A percentile compares a stretch with the other conserved stretches of the same genome.
Evolutionary conservation across 140 eudicot genomes (phyloP).

Genomic region (Ambrosia hybrid): DNA sequence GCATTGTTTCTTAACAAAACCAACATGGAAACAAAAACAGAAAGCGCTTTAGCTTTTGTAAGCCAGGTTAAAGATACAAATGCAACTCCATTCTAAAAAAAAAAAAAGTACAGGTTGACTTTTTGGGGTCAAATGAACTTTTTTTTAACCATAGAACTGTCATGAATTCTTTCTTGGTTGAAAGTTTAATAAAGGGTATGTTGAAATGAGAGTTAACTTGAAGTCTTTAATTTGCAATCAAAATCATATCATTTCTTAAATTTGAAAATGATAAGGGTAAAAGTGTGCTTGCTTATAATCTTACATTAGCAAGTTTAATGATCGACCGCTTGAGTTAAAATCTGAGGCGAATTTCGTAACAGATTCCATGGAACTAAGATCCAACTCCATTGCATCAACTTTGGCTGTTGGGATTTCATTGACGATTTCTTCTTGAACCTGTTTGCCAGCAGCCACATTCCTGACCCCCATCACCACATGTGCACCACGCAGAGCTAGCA

Average conservation of each 20-base stretch:
- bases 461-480: conserved; percentile 78
- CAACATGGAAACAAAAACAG: conserved; percentile 15
- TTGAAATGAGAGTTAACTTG: too few species aligned
- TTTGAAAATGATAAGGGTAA: too few species aligned
- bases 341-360: conserved; percentile 65
- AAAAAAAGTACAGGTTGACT: conserved; percentile 1
- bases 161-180: too few species aligned
- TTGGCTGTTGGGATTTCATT: conserved; percentile 66
- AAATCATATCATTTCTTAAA: too few species aligned
- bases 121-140: too few species aligned
- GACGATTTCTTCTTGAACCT: conserved; percentile 55
- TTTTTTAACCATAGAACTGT: too few species aligned
- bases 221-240: too few species aligned
- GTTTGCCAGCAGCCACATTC: conserved; percentile 53
- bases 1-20: conserved; percentile 70
- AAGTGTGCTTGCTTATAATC: conserved; percentile 10
- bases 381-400: conserved; percentile 74
- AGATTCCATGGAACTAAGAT: conserved; percentile 71
- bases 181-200: too few species aligned
- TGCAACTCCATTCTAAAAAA: not conserved
- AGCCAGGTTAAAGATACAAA: not conserved
- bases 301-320: conserved; percentile 71
- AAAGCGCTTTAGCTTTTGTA: not conserved
- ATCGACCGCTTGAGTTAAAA: conserved; percentile 48
- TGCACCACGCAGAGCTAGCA: conserved; percentile 74